Evolutionary conservation across 1,139 yeast genomes (phyloP).

Genomic region (Hanseniaspora uvarum): DNA sequence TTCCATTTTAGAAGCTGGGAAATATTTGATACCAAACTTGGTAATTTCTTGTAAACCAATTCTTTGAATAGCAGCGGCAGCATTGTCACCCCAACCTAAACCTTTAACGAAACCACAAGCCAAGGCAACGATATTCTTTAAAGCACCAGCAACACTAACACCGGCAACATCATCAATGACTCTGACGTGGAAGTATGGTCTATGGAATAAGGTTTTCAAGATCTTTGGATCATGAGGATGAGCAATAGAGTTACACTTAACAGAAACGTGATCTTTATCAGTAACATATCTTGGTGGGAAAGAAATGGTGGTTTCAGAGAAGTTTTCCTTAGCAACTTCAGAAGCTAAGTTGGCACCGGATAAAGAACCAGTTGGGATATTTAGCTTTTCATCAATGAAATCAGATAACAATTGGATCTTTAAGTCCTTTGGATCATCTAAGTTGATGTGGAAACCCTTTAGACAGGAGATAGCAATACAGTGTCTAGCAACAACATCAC

Average conservation of each 20-base stretch:
- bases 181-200: conserved; percentile 90
- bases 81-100: conserved; percentile 95
- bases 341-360: conserved; percentile 94
- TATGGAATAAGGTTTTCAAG: conserved; percentile 72
- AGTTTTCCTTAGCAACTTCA: conserved; percentile 84
- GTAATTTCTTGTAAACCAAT: conserved; percentile 83
- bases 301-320: conserved; percentile 93
- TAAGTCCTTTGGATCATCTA: conserved; percentile 34
- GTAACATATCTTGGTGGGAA: conserved; percentile 44
- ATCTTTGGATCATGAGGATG: conserved; percentile 17
- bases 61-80: conserved; percentile 91
- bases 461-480: conserved; percentile 70
- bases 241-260: conserved; percentile 16
- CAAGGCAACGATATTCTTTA: conserved; percentile 85
- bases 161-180: conserved; percentile 88
- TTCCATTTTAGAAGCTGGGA: conserved; percentile 58
- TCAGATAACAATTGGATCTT: conserved; percentile 74
- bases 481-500: conserved; percentile 15
- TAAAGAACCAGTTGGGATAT: conserved; percentile 83
- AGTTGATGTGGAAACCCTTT: conserved; percentile 76
- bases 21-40: conserved; percentile 64
- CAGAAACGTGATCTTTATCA: conserved; percentile 52
- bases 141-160: conserved; percentile 87
- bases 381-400: conserved; percentile 62
- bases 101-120: conserved; percentile 95